A percentile compares a stretch with the other conserved stretches of the same genome.
These are phyloP conservation scores for Gossypium anomalum DNA, from an alignment of 345 rosid genomes.

Conservation along the genomic window DNA sequence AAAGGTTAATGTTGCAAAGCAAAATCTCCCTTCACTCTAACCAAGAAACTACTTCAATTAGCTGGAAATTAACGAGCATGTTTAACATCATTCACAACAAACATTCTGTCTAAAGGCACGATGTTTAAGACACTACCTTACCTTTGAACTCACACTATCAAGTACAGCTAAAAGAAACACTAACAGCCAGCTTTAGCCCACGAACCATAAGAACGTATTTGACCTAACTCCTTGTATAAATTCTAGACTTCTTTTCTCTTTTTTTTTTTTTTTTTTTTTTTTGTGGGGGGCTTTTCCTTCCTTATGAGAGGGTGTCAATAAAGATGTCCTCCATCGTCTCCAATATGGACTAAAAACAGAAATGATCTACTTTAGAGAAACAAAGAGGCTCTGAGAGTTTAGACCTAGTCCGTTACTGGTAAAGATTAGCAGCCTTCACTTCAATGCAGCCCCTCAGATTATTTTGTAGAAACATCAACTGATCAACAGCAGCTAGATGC, in stretches of 20 bases:
- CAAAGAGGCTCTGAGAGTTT: conserved; percentile 23
- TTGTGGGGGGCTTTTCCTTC: no score
- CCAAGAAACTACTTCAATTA: background rate
- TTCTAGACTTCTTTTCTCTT: background rate
- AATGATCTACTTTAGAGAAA: conserved; percentile 29
- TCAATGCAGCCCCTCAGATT: conserved; percentile 11
- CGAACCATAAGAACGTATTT: background rate
- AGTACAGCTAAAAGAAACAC: background rate
- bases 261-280: background rate
- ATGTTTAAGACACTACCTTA: background rate
- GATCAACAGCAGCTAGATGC: conserved; percentile 15
- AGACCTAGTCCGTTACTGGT: conserved; percentile 8
- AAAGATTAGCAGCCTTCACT: conserved; percentile 19
- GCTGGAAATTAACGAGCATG: background rate
- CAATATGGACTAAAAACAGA: background rate
- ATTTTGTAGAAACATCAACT: conserved; percentile 20
- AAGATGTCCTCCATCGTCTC: background rate
- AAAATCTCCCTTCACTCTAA: no score
- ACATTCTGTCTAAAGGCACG: background rate
- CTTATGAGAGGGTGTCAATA: background rate
- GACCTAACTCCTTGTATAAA: background rate
- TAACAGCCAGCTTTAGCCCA: background rate
- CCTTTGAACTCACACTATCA: background rate
- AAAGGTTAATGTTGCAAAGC: no score
- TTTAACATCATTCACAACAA: background rate